Base-by-base conservation (phyloP, 139 green algal species). In the Yamagishiella unicocca region DNA sequence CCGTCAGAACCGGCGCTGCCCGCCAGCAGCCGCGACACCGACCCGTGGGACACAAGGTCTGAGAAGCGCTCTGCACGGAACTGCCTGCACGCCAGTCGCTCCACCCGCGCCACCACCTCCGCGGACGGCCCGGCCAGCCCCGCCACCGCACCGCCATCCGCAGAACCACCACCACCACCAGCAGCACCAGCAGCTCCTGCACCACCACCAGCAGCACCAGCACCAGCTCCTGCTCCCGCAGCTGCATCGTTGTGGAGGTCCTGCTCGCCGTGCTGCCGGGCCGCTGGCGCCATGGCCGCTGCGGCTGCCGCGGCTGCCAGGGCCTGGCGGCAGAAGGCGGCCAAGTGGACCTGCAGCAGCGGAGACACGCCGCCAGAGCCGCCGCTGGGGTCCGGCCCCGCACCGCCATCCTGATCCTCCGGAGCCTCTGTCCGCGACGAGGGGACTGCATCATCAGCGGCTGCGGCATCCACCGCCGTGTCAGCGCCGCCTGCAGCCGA, bases 271-370 rank as follows among this genome's bases (percentile, higher is more conserved):
- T n/a, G n/a, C n/a, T n/a, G n/a, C n/a, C n/a, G n/a, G n/a, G n/a
- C n/a, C n/a, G n/a, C n/a, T n/a, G n/a, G n/a, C n/a, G n/a, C n/a
- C n/a, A 25, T 37, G 45, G 24, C 74, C 22, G 3, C 22, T 4
- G 70, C 40, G 24, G 70, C 40, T 0, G 24, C 70, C 10, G 38
- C 40, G 5, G 72, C 72, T 1, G 45, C 54, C 2, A 53, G 17
- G 17, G 54, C 78, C 61, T 85, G 78, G 25, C 58, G 61, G 62
- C 61, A 75, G 61, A 85, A 85, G 40, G 61, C 78, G 3, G 25
- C 25, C 29, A 85, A 22, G 8, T 84, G 77, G 2, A 21, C 0
- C 24, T 35, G 22, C 55, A 84, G 37, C 55, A 84, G 77, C 53
- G 76, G 76, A 19, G 70, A 78, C 17, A 78, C 70, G 70, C 70